Base-by-base conservation (phyloP, 83 land plant genomes). In the Picea engelmannii region DNA sequence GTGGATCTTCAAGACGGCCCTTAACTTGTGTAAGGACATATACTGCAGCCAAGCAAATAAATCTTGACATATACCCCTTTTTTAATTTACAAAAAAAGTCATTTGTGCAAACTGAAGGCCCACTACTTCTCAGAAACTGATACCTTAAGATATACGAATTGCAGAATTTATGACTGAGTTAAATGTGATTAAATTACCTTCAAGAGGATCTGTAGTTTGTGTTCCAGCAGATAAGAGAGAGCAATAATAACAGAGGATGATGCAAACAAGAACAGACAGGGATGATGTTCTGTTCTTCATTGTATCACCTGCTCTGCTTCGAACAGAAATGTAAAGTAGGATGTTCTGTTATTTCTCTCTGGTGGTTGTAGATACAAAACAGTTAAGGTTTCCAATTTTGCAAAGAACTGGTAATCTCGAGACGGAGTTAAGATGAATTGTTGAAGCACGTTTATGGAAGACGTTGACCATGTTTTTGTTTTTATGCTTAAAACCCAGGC, bases 31-130 rank as follows among this genome's bases (percentile, higher is more conserved):
- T 21, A 40, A 84, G 67, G 63, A 80, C 83, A 60, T 9, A 24
- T 21, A 40, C 76, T 85, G 86, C 79, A 81, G 25, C 47, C 68
- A 21, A 82, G 61, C 25, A 62, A 63, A n/a, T 66, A 49, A 67
- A 49, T 16, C 7, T 2, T 20, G 4, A 5, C 2, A 38, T 13
- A 10, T 68, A 1, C 7, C 5, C 5, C 15, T 17, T 0, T 49
- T 49, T 49, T 49, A 68, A 68, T 4, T 68, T 68, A 7, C n/a
- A 35, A 68, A 68, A 0, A 17, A 11, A 27, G 5, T 13, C 47
- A 15, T 15, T 5, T 15, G 18, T 40, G 11, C 44, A 68, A 35
- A 35, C 17, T 27, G 7, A 4, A 31, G 7, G 24, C n/a, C 38
- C 5, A 49, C 1, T 1, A 1, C 55, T 10, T 27, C 38, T 16